phyloP scores from a whole-genome alignment of 2,329 filamentous ascomycete genomes.

The Ophiostoma sp. region DNA sequence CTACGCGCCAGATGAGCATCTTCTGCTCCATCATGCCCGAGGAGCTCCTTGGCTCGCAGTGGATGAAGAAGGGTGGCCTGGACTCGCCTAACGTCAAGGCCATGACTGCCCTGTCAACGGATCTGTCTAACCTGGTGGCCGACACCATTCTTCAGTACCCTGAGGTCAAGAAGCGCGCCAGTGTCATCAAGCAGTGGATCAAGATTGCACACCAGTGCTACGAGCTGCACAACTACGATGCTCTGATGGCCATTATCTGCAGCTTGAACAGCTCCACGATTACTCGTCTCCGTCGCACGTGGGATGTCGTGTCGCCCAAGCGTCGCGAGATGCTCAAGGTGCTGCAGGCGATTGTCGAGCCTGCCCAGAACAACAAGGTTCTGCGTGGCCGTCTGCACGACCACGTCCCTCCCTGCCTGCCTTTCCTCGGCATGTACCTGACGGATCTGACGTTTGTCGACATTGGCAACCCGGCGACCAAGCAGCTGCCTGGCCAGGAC shows the following conservation, averaged over 20 bases:
- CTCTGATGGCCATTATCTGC: conserved; percentile 95
- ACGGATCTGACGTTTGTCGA: conserved; percentile 95
- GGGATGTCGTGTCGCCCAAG: conserved; percentile 83
- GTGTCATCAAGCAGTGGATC: conserved; percentile 95
- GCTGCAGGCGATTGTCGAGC: conserved; percentile 82
- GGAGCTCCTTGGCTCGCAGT: conserved; percentile 86
- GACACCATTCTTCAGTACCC: conserved; percentile 85
- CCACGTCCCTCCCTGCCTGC: conserved; percentile 87
- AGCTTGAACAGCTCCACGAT: conserved; percentile 91
- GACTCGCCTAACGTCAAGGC: conserved; percentile 87
- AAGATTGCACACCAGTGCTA: conserved; percentile 87
- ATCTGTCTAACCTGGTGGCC: conserved; percentile 87
- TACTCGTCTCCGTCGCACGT: conserved; percentile 81
- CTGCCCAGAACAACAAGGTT: conserved; percentile 85
- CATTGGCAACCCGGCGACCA: conserved; percentile 85
- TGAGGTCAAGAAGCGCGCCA: conserved; percentile 90
- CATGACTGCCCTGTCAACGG: conserved; percentile 90
- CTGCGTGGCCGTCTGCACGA: conserved; percentile 80
- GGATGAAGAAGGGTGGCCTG: conserved; percentile 83
- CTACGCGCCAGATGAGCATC: conserved; percentile 84
- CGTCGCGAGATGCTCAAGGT: conserved; percentile 76
- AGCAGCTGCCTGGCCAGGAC: conserved; percentile 62
- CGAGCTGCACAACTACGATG: conserved; percentile 93
- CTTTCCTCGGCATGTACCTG: conserved; percentile 93
- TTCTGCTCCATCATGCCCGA: conserved; percentile 92